Conservation (phyloP, 306 rosid genomes). For the Hippophae gyantsensis region DNA sequence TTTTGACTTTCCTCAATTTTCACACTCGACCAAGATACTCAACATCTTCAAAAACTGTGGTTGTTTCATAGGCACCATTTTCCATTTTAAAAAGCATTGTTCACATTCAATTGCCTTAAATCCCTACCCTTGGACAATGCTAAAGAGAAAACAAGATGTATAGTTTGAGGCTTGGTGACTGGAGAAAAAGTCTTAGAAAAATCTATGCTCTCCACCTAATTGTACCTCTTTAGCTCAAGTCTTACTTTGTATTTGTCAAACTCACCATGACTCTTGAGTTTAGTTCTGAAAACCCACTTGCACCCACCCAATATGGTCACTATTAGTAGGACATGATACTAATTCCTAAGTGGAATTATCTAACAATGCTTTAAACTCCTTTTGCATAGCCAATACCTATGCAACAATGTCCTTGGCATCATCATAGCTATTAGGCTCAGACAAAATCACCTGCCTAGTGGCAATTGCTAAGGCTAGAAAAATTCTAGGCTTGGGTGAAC, state of each 20-base stretch:
- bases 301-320: no score
- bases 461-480: no score
- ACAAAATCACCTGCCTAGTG: no score
- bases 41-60: not conserved
- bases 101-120: not conserved
- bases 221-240: not conserved
- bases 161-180: not conserved
- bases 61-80: not conserved
- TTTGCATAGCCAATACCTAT: no score
- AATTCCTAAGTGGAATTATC: no score
- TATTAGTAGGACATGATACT: no score
- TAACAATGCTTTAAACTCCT: no score
- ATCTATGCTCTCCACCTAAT: not conserved
- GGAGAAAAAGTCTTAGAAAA: not conserved
- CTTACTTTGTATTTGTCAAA: not conserved
- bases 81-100: not conserved
- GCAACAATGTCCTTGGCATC: no score
- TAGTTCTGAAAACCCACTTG: not conserved
- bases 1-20: no score
- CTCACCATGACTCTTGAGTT: not conserved
- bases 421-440: no score
- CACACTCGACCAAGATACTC: not conserved
- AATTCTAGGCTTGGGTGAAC: no score
- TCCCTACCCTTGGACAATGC: not conserved
- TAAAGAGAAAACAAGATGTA: not conserved